Base-by-base conservation (phyloP, 2,329 filamentous ascomycete genomes). In the Alternaria sp. region DNA sequence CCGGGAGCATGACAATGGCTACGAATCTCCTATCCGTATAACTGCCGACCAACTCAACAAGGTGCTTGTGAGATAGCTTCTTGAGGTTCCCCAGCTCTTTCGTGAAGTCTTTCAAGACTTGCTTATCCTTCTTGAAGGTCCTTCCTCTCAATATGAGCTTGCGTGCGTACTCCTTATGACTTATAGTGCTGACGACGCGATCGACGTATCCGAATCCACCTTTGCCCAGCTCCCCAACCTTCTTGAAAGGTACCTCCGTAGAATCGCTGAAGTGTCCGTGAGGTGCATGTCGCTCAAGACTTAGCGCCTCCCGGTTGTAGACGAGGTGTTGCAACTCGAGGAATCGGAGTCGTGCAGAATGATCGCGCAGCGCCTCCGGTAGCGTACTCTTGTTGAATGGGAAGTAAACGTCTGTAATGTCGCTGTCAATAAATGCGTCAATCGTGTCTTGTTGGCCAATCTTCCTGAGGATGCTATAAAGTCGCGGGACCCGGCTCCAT, bases 1-100 rank as follows among this genome's bases (percentile, higher is more conserved):
- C 69, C 23, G 60, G 75, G 15, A 61, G 61, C 69, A 78, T 79
- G 30, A 81, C 56, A 1, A 81, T 59, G 6, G 71, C 76, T 15
- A 79, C 64, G 33, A 68, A 73, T 5, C 60, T 58, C 4, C 67
- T 60, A 30, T 80, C 78, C 1, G 77, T 79, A 49, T 77, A 80
- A 54, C 74, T 78, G 14, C 66, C 72, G 15, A 74, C 49, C 3
- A 73, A 55, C 15, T 71, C 56, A 6, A 75, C 67, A 2, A 71
- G 60, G 25, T 76, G 73, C 1, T 23, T 26, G 1, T 47, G 50
- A 6, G 44, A 55, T 2, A 72, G 23, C 3, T 41, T 49, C 26
- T 74, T 71, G 25, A 74, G 56, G 8, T 26, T 63, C 0, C 20
- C 23, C 1, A 74, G 33, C 50, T 75, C 72, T 6, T 43, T 58